Evolutionary conservation across 2,329 filamentous ascomycete genomes (phyloP), one percentile per base, ranked within the genome.

Genomic region (Neofusicoccum sp.): DNA sequence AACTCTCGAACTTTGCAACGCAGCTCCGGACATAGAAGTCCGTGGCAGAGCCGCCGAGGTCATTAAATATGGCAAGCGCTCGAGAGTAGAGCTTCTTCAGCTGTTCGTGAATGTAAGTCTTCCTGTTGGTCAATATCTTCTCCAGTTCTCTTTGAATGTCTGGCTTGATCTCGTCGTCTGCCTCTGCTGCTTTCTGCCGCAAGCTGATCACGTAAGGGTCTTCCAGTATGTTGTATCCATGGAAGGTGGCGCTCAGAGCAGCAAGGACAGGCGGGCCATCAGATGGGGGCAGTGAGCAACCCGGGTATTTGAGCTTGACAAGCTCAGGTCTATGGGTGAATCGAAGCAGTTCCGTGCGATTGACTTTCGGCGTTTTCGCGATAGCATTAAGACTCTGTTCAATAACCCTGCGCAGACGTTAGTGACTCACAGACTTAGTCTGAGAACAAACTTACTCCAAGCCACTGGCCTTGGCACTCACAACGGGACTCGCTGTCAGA

Each of bases 401-500:
- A 6, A 96, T 83, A 4, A 74, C 72, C 52, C 81, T 81, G 50
- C 33, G 9, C 64, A 43, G 52, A 22, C 37, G 22, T 75, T 31
- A 74, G 66, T 52, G 54, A n/a, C 28, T 28, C 41, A 22, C 36
- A 8, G 14, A 6, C 4, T 37, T n/a, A 12, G 1, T 12, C 16
- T 28, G 16, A 2, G 4, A 9, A 12, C 6, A 11, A 28, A 56
- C 67, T 68, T 69, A 84, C 74, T 84, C 77, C 12, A 94, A 79
- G 39, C 83, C 83, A 1, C 79, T 76, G 1, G 82, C 73, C 14
- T 83, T 83, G 1, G 84, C 85, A 62, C 81, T 85, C 67, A 89
- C 86, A 3, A 91, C 84, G 0, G 92, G 92, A 65, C 90, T 96
- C 0, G 93, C 93, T 6, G 89, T 93, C 29, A 97, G 80, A 0